Evolutionary conservation across 169 alveolate species (phyloP), one percentile per base, ranked within the genome.

Genomic region (Pseudocohnilembus persalinus): DNA sequence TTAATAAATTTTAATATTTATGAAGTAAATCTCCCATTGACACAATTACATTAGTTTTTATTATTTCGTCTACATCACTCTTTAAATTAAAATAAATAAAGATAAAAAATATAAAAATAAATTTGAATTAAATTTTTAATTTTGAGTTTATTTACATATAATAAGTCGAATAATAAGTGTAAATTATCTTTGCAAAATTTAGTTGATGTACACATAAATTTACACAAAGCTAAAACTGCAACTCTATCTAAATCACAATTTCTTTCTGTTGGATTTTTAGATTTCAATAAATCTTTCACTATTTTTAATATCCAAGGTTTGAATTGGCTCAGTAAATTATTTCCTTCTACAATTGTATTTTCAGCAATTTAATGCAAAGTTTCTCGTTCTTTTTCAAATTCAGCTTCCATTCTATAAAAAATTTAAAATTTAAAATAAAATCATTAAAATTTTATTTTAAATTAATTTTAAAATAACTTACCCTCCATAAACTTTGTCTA

Each of bases 401-500:
- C 96, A 27, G 96, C 96, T 81, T 94, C 97, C 81, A 89, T 82
- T 49, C 68, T 49, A 49, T 49, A 11, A 11, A 11, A 4, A 20
- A 49, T 11, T 49, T 49, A 49, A n/a, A n/a, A n/a, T n/a, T n/a
- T n/a, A n/a, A n/a, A 49, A 11, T 49, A 49, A 49, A 49, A 49
- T 49, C 68, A 4, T 49, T 49, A 11, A 49, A 11, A 49, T 11
- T 11, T 49, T 49, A 20, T 11, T 49, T 11, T 11, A 11, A 49
- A 11, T 49, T 49, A 20, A 49, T 49, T 49, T 49, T 20, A 11
- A 11, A 11, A 49, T 49, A 49, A 20, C 20, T 20, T 49, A 49
- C 0, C 97, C 97, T 32, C 97, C 97, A 31, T 88, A 92, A 31
- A 94, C 91, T 82, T 92, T 83, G 84, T 92, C 95, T 33, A 94